Percentiles rank a stretch among this genome's conserved stretches.
phyloP scores from a whole-genome alignment of 106 monocot species.

The Platanthera guangdongensis region DNA sequence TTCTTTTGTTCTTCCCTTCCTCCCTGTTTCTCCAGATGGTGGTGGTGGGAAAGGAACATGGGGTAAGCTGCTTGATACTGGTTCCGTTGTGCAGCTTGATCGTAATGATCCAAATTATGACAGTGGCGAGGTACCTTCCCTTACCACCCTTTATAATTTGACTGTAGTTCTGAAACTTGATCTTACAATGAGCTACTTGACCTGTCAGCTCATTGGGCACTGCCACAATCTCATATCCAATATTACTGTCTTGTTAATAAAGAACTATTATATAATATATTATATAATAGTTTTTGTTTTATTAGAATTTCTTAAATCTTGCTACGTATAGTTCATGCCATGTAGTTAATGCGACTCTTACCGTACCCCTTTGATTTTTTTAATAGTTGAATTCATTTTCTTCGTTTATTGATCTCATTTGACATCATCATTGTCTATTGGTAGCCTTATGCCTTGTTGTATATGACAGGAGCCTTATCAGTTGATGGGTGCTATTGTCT shows the following conservation, averaged over 20 bases:
- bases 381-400: not conserved
- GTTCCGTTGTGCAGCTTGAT: constrained; percentile 44
- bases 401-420: not conserved
- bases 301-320: not conserved
- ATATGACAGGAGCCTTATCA: constrained; percentile 76
- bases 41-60: constrained; percentile 98
- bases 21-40: constrained; percentile 46
- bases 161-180: not conserved
- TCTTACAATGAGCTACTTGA: not conserved
- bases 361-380: not conserved
- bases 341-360: not conserved
- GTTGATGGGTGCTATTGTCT: constrained; percentile 54
- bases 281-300: not conserved
- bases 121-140: constrained; percentile 69
- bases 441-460: not conserved
- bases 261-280: not conserved
- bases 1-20: not conserved
- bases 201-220: not conserved
- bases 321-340: not conserved
- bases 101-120: constrained; percentile 97
- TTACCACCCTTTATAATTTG: not conserved
- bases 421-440: not conserved
- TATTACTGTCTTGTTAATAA: not conserved
- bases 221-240: not conserved
- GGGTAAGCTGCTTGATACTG: constrained; percentile 87